These are phyloP conservation scores for Kregervanrija delftensis DNA, from an alignment of 805 yeast genomes.

Conservation along the genomic window DNA sequence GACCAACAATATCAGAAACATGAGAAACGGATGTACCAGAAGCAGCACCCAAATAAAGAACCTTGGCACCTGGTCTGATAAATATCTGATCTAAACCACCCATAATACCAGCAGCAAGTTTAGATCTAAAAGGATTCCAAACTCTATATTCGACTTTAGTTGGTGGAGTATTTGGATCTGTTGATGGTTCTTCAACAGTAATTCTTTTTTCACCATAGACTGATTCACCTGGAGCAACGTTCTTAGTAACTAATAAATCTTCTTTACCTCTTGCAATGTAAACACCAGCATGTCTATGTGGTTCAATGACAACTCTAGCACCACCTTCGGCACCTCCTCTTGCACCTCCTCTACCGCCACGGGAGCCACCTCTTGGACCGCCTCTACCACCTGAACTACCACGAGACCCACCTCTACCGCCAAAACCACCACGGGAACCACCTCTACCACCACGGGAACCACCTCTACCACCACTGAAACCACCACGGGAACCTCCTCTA, in stretches of 20 bases:
- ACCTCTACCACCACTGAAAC: slow-evolving; percentile 40
- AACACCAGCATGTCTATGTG: slow-evolving; percentile 98
- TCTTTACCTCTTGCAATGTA: slow-evolving; percentile 99
- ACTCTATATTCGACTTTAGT: slow-evolving; percentile 98
- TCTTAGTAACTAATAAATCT: slow-evolving; percentile 94
- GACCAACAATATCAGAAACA: slow-evolving; percentile 97
- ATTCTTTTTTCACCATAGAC: slow-evolving; percentile 98
- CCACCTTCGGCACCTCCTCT: slow-evolving; percentile 83
- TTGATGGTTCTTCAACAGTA: slow-evolving; percentile 85
- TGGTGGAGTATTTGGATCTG: slow-evolving; percentile 79
- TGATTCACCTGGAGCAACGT: slow-evolving; percentile 96
- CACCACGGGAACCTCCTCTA: slow-evolving; percentile 46
- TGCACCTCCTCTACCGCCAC: slow-evolving; percentile 61
- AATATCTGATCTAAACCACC: slow-evolving; percentile 98
- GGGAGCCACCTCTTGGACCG: slow-evolving; percentile 51
- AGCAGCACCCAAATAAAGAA: slow-evolving; percentile 96
- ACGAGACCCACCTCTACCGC: slow-evolving; percentile 45
- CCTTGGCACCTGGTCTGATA: slow-evolving; percentile 97
- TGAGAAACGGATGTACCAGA: slow-evolving; percentile 99
- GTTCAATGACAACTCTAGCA: slow-evolving; percentile 95
- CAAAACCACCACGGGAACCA: slow-evolving; percentile 44
- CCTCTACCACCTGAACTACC: slow-evolving; percentile 46
- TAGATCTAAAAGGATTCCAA: slow-evolving; percentile 99
- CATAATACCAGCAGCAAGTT: slow-evolving; percentile 99
- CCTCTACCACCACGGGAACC: slow-evolving; percentile 42